Percentiles rank a stretch among this genome's conserved stretches.
These are phyloP conservation scores for Gilbertella persicaria DNA, from an alignment of 371 early-diverging fungal genomes.

Conservation along the genomic window DNA sequence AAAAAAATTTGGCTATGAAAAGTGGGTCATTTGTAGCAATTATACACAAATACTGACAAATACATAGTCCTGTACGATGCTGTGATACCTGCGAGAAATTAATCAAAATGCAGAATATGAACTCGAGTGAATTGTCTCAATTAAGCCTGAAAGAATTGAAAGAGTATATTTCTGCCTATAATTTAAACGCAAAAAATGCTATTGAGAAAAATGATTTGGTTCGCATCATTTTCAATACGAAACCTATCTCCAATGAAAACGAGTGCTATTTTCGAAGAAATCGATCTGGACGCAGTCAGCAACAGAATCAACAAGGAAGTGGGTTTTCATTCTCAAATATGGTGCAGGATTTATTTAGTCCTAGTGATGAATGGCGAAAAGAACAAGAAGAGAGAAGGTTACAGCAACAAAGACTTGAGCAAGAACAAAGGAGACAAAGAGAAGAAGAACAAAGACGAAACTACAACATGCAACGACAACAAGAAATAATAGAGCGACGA, in stretches of 20 bases:
- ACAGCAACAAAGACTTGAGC: too few relatives aligned
- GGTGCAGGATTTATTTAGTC: conserved; percentile 14
- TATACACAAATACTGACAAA: neutral
- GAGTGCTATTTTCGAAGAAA: conserved; percentile 40
- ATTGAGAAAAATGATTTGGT: conserved; percentile 52
- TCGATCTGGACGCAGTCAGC: conserved; percentile 3
- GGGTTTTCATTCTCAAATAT: conserved; percentile 16
- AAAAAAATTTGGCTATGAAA: conserved; percentile 52
- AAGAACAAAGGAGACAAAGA: neutral
- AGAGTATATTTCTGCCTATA: conserved; percentile 41
- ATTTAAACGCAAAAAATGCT: conserved; percentile 36
- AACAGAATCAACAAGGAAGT: neutral
- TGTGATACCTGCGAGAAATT: conserved; percentile 44
- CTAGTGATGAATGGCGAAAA: neutral
- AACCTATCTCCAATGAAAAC: conserved; percentile 45
- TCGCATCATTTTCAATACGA: conserved; percentile 41
- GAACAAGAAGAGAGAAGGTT: conserved; percentile 4
- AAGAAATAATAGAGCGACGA: neutral
- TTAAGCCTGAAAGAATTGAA: conserved; percentile 36
- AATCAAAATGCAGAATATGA: conserved; percentile 48
- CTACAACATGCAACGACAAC: neutral
- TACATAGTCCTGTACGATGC: conserved; percentile 41
- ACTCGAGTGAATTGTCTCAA: conserved; percentile 26
- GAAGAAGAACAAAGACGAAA: neutral
- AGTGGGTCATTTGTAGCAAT: conserved; percentile 28